Conservation (phyloP, 768 basidiomycete genomes). For the Termitomyces sp. region DNA sequence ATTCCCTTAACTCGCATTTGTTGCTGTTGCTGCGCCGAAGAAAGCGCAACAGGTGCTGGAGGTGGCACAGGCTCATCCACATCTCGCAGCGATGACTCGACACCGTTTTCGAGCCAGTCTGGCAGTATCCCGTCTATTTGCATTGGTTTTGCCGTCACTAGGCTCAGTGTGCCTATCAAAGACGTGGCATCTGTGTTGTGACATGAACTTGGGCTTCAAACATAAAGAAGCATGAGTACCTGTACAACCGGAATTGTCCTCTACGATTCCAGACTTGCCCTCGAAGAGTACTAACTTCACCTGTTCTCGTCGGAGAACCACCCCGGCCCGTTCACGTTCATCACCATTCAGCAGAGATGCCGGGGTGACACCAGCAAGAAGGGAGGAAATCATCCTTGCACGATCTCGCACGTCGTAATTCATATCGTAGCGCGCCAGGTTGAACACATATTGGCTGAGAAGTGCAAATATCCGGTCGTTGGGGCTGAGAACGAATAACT, state of each 20-base stretch:
- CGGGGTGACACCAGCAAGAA: constrained; percentile 51
- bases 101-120: constrained; percentile 86
- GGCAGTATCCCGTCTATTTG: constrained; percentile 52
- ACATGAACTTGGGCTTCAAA: background rate
- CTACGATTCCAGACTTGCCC: constrained; percentile 51
- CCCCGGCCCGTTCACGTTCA: constrained; percentile 51
- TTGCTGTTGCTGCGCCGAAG: constrained; percentile 21
- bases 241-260: constrained; percentile 29
- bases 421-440: constrained; percentile 81
- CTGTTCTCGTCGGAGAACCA: constrained; percentile 79
- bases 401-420: constrained; percentile 92
- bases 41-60: constrained; percentile 33
- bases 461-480: constrained; percentile 41
- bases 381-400: constrained; percentile 67
- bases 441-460: constrained; percentile 68
- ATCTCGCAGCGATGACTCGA: constrained; percentile 72
- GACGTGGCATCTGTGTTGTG: constrained; percentile 30
- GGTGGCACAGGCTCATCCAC: constrained; percentile 46
- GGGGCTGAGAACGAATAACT: constrained; percentile 70
- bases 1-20: constrained; percentile 18
- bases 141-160: constrained; percentile 53
- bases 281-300: constrained; percentile 74
- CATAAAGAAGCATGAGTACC: constrained; percentile 16
- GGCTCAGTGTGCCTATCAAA: constrained; percentile 61
- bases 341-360: constrained; percentile 26